Evolutionary conservation across 768 basidiomycete species (phyloP).

Genomic region (Pleurotus eryngii): DNA sequence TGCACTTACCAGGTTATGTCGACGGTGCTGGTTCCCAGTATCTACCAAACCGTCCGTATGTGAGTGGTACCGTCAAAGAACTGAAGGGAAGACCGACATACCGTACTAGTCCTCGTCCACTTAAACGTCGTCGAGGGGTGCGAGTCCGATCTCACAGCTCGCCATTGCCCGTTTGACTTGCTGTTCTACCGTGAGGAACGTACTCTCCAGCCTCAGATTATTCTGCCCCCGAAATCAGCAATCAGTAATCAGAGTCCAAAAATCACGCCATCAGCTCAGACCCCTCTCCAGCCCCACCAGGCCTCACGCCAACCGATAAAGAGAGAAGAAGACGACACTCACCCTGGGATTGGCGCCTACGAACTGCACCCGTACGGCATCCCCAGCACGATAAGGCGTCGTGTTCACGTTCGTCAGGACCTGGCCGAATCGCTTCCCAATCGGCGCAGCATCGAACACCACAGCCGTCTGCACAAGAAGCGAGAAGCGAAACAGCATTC

Average conservation of each 20-base stretch:
- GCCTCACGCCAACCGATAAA: too few relatives aligned
- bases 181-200: conserved; percentile 68
- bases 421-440: conserved; percentile 60
- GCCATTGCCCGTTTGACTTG: conserved; percentile 49
- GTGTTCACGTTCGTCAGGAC: conserved; percentile 53
- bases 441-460: conserved; percentile 53
- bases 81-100: conserved; percentile 25
- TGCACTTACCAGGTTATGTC: conserved; percentile 58
- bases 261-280: too few relatives aligned
- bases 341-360: conserved; percentile 80
- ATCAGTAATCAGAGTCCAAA: too few relatives aligned
- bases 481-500: too few relatives aligned
- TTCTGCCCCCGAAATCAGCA: conserved; percentile 41
- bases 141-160: conserved; percentile 63
- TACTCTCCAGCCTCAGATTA: conserved; percentile 69
- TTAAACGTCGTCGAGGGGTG: conserved; percentile 72
- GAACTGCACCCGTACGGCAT: conserved; percentile 60
- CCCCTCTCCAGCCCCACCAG: too few relatives aligned
- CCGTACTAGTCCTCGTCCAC: conserved; percentile 58
- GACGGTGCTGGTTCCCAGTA: conserved; percentile 61
- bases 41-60: conserved; percentile 25
- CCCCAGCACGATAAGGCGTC: conserved; percentile 49
- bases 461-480: conserved; percentile 47
- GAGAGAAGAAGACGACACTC: conserved; percentile 15
- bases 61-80: background rate